Base-by-base conservation (phyloP, 2,329 filamentous ascomycete genomes). In the Aspergillus pseudotamarii region DNA sequence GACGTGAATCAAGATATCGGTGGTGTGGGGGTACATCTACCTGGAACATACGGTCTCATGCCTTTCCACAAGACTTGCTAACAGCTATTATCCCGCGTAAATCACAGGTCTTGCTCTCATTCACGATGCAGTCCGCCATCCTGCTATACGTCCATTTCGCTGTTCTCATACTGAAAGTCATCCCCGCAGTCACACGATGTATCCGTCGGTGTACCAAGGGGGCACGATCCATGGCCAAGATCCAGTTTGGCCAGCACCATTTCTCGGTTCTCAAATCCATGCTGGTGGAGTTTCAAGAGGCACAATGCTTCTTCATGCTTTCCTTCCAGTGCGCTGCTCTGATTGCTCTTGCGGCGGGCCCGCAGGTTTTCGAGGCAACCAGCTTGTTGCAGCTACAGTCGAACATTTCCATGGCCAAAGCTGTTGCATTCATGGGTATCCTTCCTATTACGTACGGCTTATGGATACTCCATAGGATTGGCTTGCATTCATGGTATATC, bases 211-310 rank as follows among this genome's bases (percentile, higher is more conserved):
- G 28, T 38, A 19, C 16, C 4, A 55, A 26, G 30, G 6, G 32
- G 6, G 32, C 48, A 32, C 28, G 48, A 32, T 21, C 48, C 32
- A 55, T 0, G 30, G 6, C 32, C 11, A 23, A 38, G 36, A 3
- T 21, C 38, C n/a, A 30, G 26, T 38, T 57, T 23, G 28, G 53
- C 32, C 30, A 50, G 23, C 58, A 60, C 32, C 53, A 46, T 14
- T 53, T 57, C 51, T 54, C 51, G 1, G 41, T 63, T 4, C 45
- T 63, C 16, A 58, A 62, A 34, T 56, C 58, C 6, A 59, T 60
- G 10, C 26, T 66, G 36, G 63, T 63, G 41, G 65, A 64, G 23
- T 63, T 62, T n/a, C 63, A 60, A 28, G 59, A 63, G 38, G 36
- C 63, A 2, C 58, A 63, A 43, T 65, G 60, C 51, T 61, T 59